Evolutionary conservation across 169 alveolate genomes (phyloP).

Genomic region (Plasmodium blacklocki): DNA sequence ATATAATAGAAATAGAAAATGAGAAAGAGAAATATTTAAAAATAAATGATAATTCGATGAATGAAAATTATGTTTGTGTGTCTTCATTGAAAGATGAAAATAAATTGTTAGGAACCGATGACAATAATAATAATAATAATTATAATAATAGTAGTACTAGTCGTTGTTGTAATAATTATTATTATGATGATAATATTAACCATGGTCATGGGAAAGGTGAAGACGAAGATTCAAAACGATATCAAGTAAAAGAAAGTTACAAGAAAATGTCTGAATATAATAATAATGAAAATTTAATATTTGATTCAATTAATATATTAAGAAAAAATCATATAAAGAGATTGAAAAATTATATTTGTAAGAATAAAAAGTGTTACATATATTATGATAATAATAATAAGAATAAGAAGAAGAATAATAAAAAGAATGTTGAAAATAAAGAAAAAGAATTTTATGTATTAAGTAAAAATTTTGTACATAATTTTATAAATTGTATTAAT

Average conservation of each 20-base stretch:
- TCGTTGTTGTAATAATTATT: no score
- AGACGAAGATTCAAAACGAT: background rate
- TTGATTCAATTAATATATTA: background rate
- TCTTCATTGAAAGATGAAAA: no score
- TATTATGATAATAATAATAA: no score
- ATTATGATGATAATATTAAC: no score
- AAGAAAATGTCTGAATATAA: background rate
- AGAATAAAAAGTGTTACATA: no score
- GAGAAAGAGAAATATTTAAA: background rate
- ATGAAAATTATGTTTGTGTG: background rate
- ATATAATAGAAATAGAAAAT: background rate
- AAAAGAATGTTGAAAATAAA: background rate
- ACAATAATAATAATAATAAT: background rate
- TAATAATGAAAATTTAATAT: background rate
- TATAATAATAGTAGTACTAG: background rate
- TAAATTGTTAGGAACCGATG: no score
- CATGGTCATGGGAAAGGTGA: background rate
- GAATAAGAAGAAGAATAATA: no score
- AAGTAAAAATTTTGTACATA: conserved; percentile 9
- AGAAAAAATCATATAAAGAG: background rate
- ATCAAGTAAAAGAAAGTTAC: background rate
- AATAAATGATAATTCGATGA: background rate
- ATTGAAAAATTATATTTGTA: background rate
- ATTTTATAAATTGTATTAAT: conserved; percentile 31
- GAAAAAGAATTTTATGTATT: conserved; percentile 8